These are phyloP conservation scores for Iberis amara DNA, from an alignment of 441 rosid genomes.

Conservation along the genomic window DNA sequence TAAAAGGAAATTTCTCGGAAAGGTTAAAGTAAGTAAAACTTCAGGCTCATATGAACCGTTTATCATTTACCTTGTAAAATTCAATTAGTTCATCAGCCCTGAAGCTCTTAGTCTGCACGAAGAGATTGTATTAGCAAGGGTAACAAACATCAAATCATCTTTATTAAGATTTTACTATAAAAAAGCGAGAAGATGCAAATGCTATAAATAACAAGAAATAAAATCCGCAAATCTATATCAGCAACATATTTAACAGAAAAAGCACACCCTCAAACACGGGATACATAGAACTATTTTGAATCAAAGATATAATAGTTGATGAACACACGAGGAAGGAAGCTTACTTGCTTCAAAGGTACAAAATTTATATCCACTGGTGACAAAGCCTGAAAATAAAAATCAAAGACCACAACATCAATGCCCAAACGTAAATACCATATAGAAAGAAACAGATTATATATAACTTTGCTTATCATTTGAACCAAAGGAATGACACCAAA, in stretches of 20 bases:
- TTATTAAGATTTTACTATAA: background rate
- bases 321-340: conserved; percentile 6
- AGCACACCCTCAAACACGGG: background rate
- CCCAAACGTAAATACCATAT: background rate
- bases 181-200: background rate
- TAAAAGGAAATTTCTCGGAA: background rate
- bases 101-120: conserved; percentile 58
- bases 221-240: background rate
- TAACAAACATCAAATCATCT: conserved; percentile 4
- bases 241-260: background rate
- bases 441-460: background rate
- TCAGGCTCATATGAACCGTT: background rate
- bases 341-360: conserved; percentile 85
- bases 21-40: conserved; percentile 4
- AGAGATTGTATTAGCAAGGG: conserved; percentile 12
- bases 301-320: conserved; percentile 9
- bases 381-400: conserved; percentile 59
- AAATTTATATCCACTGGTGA: conserved; percentile 70
- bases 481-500: conserved; percentile 1
- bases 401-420: conserved; percentile 19
- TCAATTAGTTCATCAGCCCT: conserved; percentile 83
- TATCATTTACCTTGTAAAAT: conserved; percentile 61
- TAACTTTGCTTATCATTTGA: background rate
- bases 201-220: background rate
- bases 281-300: background rate